Conservation (phyloP, 2,329 filamentous ascomycete species). For the Coniochaeta prunicola region DNA sequence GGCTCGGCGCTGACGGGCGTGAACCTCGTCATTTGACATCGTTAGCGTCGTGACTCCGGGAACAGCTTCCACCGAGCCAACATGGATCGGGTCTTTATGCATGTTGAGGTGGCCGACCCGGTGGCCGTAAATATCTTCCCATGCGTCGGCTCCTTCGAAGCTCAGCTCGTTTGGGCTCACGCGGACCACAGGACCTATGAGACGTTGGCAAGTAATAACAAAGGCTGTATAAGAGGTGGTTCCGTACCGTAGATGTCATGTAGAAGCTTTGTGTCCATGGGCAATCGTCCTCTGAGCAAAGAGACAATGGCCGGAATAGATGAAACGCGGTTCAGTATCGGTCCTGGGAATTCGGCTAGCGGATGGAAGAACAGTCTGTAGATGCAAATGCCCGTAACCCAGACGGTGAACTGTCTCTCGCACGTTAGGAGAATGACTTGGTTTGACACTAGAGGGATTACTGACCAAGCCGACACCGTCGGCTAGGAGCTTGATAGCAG, state of each 20-base stretch:
- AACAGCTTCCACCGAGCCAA: too few species aligned
- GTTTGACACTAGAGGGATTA: too few species aligned
- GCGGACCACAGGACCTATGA: conserved; percentile 16
- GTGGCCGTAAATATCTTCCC: conserved; percentile 20
- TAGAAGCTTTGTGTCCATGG: conserved; percentile 14
- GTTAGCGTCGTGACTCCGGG: too few species aligned
- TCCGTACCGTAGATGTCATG: conserved; percentile 18
- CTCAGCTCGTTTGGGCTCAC: conserved; percentile 19
- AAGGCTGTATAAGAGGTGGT: background rate
- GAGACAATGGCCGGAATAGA: conserved; percentile 13
- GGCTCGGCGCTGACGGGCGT: conserved; percentile 18
- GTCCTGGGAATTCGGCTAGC: conserved; percentile 16
- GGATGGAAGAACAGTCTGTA: conserved; percentile 15
- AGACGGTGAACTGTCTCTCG: background rate
- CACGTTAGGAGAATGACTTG: too few species aligned
- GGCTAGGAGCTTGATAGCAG: too few species aligned
- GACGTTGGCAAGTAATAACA: background rate
- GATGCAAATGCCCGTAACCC: background rate
- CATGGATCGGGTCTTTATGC: too few species aligned
- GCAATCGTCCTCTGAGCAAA: conserved; percentile 17
- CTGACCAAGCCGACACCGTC: too few species aligned
- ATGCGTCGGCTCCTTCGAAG: conserved; percentile 17
- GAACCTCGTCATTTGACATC: conserved; percentile 6
- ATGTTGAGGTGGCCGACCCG: conserved; percentile 9
- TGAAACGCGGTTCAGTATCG: conserved; percentile 16